Conservation (phyloP, 1,139 yeast genomes). For the Lizanozyma gosingica region DNA sequence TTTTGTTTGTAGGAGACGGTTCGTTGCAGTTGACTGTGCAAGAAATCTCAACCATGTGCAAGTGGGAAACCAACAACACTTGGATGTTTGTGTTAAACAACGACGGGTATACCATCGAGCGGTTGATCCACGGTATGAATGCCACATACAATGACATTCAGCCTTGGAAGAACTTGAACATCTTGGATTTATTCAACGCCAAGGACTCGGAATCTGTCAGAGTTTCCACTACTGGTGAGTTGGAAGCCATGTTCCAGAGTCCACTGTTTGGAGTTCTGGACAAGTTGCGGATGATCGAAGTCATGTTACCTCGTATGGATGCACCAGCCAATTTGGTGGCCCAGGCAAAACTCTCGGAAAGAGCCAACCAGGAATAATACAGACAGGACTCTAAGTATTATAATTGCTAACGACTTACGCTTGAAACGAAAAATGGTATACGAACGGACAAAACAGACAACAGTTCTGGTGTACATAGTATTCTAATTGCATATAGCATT, state of each 20-base stretch:
- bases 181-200: conserved; percentile 23
- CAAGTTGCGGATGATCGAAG: conserved; percentile 26
- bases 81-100: conserved; percentile 31
- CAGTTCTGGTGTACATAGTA: no score
- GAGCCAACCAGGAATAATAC: background rate
- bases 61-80: conserved; percentile 15
- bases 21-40: conserved; percentile 36
- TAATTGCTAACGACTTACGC: no score
- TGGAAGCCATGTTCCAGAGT: conserved; percentile 18
- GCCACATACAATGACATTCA: conserved; percentile 31
- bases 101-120: conserved; percentile 32
- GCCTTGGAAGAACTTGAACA: conserved; percentile 27
- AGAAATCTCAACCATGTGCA: conserved; percentile 31
- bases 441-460: no score
- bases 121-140: conserved; percentile 28
- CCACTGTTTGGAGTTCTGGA: conserved; percentile 18
- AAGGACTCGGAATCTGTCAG: conserved; percentile 18
- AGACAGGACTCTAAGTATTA: background rate
- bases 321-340: conserved; percentile 26
- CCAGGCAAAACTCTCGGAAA: conserved; percentile 18
- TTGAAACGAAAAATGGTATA: no score
- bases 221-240: conserved; percentile 20
- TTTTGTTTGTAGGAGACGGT: conserved; percentile 34
- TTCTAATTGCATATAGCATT: no score
- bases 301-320: conserved; percentile 28